These are phyloP conservation scores for Arachnomyces sp. DNA, from an alignment of 2,329 filamentous ascomycete genomes.

Conservation along the genomic window DNA sequence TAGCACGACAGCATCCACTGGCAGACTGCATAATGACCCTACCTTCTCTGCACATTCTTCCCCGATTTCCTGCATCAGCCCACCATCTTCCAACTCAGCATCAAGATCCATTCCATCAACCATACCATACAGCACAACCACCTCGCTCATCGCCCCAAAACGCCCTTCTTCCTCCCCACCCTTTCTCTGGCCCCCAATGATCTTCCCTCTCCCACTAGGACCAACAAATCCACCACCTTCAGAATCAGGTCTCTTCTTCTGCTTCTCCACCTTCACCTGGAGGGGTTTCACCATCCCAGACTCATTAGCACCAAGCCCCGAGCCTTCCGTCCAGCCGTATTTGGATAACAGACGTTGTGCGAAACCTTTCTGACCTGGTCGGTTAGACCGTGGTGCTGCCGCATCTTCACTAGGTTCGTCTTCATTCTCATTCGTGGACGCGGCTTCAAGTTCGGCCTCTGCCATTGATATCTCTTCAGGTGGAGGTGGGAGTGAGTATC, in stretches of 20 bases:
- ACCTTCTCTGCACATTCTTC: conserved; percentile 82
- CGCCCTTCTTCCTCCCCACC: conserved; percentile 42
- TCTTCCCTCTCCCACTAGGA: conserved; percentile 63
- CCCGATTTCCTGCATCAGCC: conserved; percentile 85
- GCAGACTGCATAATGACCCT: conserved; percentile 10
- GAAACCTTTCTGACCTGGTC: conserved; percentile 75
- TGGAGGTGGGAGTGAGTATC: conserved; percentile 53
- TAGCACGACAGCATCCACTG: conserved; percentile 1
- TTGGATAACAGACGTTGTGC: conserved; percentile 84
- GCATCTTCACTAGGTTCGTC: conserved; percentile 24
- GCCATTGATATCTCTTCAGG: conserved; percentile 46
- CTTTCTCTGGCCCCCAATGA: conserved; percentile 66
- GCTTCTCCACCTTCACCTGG: conserved; percentile 75
- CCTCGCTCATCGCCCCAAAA: conserved; percentile 68
- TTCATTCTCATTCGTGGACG: conserved; percentile 31
- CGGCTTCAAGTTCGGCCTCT: conserved; percentile 44
- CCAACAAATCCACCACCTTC: conserved; percentile 71
- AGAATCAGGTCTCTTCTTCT: conserved; percentile 67
- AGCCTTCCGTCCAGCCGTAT: conserved; percentile 85
- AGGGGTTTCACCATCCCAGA: conserved; percentile 80
- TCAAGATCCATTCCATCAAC: conserved; percentile 74
- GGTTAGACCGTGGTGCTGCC: conserved; percentile 47
- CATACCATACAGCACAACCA: conserved; percentile 78
- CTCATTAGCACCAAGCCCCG: conserved; percentile 73
- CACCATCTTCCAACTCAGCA: conserved; percentile 61